Evolutionary conservation across 176 grass and related monocot genomes (phyloP), one percentile per base, ranked within the genome.

Genomic region (Triticum turgidum): DNA sequence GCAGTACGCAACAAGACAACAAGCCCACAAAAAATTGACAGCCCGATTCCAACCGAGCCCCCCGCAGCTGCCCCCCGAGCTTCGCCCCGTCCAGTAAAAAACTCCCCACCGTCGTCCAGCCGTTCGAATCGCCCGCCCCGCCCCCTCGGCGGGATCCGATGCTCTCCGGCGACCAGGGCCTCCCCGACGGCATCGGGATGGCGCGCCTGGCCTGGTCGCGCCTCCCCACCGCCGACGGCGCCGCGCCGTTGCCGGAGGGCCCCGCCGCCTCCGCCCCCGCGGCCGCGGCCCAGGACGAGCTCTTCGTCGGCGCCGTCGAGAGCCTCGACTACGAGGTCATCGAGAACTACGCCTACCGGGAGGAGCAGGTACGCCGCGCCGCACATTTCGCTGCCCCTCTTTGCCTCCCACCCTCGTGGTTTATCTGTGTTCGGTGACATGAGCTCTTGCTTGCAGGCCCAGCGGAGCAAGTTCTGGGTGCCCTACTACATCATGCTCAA

Each of bases 281-380:
- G 2, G 9, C 41, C 3, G 11, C 72, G 1, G 42, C 41, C 59
- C 77, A 24, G 77, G 87, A 69, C 11, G 71, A 85, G 32, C 65
- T 91, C 65, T 89, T 88, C 76, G 78, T 81, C n/a, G 82, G 61
- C 24, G 70, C 65, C 41, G 89, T 92, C 45, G 97, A 98, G 89
- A 98, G 97, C 94, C 91, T 98, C 76, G 97, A 98, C 86, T 98
- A 98, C 76, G 97, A 98, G 92, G 90, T 98, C 75, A 90, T 98
- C 85, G 97, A 98, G 90, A 98, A 98, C 85, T 94, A 90, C 83
- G 97, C 97, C n/a, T 98, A 98, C 88, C 87, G 97, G 86, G 97
- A 98, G 89, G 84, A 96, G 69, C 97, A 98, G 94, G 97, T 98
- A 66, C 39, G 34, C 22, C 38, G 2, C 56, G 34, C 22, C 59